phyloP scores from a whole-genome alignment of 441 rosid genomes.

The Bruguiera hainesii region DNA sequence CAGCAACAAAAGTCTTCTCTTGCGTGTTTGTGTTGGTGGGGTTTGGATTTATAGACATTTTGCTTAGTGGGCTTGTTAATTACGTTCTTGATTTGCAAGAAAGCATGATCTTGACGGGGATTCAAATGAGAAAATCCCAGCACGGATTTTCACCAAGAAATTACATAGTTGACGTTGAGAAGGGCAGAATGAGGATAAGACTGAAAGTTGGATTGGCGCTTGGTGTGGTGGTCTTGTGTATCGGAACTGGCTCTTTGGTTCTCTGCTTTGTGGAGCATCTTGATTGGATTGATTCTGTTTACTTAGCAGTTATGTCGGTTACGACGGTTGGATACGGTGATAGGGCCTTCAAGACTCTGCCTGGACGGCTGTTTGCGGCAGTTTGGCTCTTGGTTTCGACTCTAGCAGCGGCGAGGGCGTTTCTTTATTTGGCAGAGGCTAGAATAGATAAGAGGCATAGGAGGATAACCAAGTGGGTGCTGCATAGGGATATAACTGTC shows the following conservation, averaged over 20 bases:
- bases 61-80: slow-evolving; percentile 74
- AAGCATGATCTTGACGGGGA: slow-evolving; percentile 55
- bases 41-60: slow-evolving; percentile 73
- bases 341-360: slow-evolving; percentile 62
- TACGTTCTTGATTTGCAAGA: slow-evolving; percentile 82
- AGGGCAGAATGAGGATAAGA: slow-evolving; percentile 92
- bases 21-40: slow-evolving; percentile 79
- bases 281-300: slow-evolving; percentile 66
- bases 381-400: slow-evolving; percentile 78
- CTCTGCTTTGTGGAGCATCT: slow-evolving; percentile 55
- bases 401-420: slow-evolving; percentile 82
- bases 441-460: slow-evolving; percentile 76
- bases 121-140: slow-evolving; percentile 28
- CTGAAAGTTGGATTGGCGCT: slow-evolving; percentile 76
- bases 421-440: slow-evolving; percentile 74
- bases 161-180: slow-evolving; percentile 70
- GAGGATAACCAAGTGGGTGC: slow-evolving; percentile 61
- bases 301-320: slow-evolving; percentile 91
- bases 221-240: slow-evolving; percentile 65
- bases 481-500: slow-evolving; percentile 73
- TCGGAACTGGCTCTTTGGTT: slow-evolving; percentile 58
- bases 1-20: slow-evolving; percentile 64
- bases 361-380: slow-evolving; percentile 75
- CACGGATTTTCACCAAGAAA: slow-evolving; percentile 50
- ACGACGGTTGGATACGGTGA: slow-evolving; percentile 93